Conservation (phyloP, 306 rosid species). For the Dalbergia cultrata region DNA sequence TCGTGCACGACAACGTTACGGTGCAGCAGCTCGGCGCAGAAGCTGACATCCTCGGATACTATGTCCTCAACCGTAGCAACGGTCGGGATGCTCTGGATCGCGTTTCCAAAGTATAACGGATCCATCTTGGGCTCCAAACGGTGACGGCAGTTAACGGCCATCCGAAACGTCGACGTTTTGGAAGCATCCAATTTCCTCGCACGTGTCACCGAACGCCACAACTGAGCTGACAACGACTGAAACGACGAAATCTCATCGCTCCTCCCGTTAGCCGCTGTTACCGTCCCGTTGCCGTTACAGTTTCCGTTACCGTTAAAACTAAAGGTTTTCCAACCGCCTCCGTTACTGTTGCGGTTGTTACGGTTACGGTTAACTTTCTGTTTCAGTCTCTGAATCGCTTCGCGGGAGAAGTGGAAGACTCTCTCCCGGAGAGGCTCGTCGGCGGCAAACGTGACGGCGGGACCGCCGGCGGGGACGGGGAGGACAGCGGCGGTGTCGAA, state of each 20-base stretch:
- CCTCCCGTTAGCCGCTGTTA: not conserved
- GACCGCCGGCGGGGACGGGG: slow-evolving; percentile 69
- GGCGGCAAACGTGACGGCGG: slow-evolving; percentile 62
- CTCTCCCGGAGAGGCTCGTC: slow-evolving; percentile 72
- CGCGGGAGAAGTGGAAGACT: slow-evolving; percentile 72
- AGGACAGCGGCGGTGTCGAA: slow-evolving; percentile 75
- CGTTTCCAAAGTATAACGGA: slow-evolving; percentile 83
- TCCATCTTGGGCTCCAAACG: slow-evolving; percentile 74
- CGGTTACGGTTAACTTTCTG: slow-evolving; percentile 49
- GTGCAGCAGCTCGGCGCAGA: slow-evolving; percentile 69
- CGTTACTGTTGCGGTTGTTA: slow-evolving; percentile 43
- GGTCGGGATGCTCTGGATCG: slow-evolving; percentile 94
- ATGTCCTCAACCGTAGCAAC: slow-evolving; percentile 62
- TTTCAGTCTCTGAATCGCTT: slow-evolving; percentile 62
- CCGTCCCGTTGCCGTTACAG: slow-evolving; percentile 11
- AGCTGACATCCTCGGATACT: slow-evolving; percentile 62
- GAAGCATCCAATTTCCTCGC: slow-evolving; percentile 59
- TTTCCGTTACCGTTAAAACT: slow-evolving; percentile 48
- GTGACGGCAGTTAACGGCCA: slow-evolving; percentile 96
- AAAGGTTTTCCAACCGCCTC: slow-evolving; percentile 62
- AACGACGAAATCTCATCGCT: slow-evolving; percentile 81
- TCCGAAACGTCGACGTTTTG: slow-evolving; percentile 81
- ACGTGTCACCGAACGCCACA: slow-evolving; percentile 91
- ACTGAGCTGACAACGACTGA: slow-evolving; percentile 83
- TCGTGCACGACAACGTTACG: slow-evolving; percentile 75